Evolutionary conservation across 331 rosid genomes (phyloP).

Genomic region (Dryas integrifolia): DNA sequence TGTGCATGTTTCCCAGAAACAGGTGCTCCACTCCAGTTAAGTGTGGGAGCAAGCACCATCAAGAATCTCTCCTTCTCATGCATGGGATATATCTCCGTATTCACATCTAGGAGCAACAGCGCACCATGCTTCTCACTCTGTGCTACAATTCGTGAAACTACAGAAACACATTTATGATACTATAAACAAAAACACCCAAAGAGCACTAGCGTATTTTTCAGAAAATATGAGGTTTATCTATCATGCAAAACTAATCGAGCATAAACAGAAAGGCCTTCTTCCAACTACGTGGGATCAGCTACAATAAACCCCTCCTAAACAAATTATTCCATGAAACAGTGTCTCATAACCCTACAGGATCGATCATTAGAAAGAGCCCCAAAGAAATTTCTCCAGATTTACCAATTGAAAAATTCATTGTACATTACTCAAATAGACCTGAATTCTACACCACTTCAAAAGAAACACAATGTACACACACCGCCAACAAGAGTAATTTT

Average conservation of each 20-base stretch:
- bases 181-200: not conserved
- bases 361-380: not conserved
- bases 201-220: not conserved
- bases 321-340: not conserved
- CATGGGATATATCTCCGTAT: slow-evolving; percentile 79
- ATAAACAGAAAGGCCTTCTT: not conserved
- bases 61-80: slow-evolving; percentile 53
- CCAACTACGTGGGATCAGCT: not conserved
- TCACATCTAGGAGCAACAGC: slow-evolving; percentile 64
- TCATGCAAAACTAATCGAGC: not conserved
- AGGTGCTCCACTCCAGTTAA: slow-evolving; percentile 47
- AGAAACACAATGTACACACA: not conserved
- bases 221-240: not conserved
- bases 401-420: not conserved
- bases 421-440: not conserved
- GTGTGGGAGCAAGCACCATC: slow-evolving; percentile 73
- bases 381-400: not conserved
- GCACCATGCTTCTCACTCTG: slow-evolving; percentile 67
- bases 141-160: slow-evolving; percentile 76
- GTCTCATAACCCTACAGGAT: not conserved
- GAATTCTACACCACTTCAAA: not conserved
- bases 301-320: not conserved
- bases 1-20: slow-evolving; percentile 27
- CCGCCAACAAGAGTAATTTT: not conserved
- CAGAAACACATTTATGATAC: slow-evolving; percentile 17